Conservation (phyloP, 2,329 filamentous ascomycete species). For the Cladosporium sp. region DNA sequence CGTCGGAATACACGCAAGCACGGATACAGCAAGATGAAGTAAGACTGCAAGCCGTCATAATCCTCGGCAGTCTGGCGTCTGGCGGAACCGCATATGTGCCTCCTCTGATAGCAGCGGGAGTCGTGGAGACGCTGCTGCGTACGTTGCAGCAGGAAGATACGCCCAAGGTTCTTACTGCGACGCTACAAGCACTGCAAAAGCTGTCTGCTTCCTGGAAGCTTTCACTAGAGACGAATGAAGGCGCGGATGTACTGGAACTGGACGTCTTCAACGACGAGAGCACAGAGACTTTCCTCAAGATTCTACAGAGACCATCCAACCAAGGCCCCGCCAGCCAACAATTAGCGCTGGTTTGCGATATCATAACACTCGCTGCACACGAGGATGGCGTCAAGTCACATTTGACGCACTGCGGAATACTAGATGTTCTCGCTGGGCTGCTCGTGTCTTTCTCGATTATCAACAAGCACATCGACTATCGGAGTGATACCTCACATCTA, state of each 20-base stretch:
- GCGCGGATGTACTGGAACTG: slow-evolving; percentile 18
- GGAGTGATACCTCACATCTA: slow-evolving; percentile 26
- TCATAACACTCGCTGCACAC: slow-evolving; percentile 64
- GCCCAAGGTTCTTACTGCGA: slow-evolving; percentile 67
- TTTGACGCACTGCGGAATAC: slow-evolving; percentile 70
- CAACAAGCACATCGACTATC: slow-evolving; percentile 30
- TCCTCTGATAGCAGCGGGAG: slow-evolving; percentile 68
- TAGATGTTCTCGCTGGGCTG: slow-evolving; percentile 75
- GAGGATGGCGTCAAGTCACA: slow-evolving; percentile 69
- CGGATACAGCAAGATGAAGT: slow-evolving; percentile 66
- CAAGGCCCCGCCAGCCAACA: slow-evolving; percentile 54
- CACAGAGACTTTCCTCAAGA: slow-evolving; percentile 62
- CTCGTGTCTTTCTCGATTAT: slow-evolving; percentile 61
- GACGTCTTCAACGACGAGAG: slow-evolving; percentile 62
- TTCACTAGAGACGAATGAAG: slow-evolving; percentile 3
- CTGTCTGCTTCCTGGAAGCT: slow-evolving; percentile 62
- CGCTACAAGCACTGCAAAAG: slow-evolving; percentile 72
- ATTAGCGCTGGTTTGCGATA: slow-evolving; percentile 58
- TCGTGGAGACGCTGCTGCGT: slow-evolving; percentile 69
- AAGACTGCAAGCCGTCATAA: slow-evolving; percentile 75
- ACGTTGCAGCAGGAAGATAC: slow-evolving; percentile 66
- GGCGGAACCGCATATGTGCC: slow-evolving; percentile 81
- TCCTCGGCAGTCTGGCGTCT: slow-evolving; percentile 82
- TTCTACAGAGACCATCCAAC: slow-evolving; percentile 62
- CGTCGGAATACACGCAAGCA: slow-evolving; percentile 25